These are phyloP conservation scores for Ceratocystis papillata DNA, from an alignment of 2,329 filamentous ascomycete genomes.

Conservation along the genomic window DNA sequence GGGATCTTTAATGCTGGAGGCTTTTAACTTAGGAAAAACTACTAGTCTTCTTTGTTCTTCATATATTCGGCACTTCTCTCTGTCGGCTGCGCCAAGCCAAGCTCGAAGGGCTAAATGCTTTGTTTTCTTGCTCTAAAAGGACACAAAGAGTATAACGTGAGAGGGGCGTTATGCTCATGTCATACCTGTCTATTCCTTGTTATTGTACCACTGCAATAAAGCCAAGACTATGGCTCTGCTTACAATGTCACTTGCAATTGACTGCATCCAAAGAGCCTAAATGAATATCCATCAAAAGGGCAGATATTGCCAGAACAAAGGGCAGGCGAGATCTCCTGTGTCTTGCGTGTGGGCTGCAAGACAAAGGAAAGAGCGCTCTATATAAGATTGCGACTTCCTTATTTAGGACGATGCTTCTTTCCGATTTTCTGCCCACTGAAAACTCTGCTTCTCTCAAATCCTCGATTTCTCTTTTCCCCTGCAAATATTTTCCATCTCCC, in stretches of 20 bases:
- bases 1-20: no score
- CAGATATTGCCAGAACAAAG: neutral
- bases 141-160: neutral
- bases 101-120: neutral
- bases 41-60: no score
- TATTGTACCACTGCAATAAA: neutral
- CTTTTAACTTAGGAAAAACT: no score
- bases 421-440: neutral
- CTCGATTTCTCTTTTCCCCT: neutral
- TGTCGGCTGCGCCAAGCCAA: no score
- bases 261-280: neutral
- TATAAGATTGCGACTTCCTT: conserved; percentile 2
- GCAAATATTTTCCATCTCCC: no score
- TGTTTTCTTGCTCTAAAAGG: neutral
- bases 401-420: neutral
- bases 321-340: neutral
- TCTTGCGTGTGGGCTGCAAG: neutral
- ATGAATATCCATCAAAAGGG: neutral
- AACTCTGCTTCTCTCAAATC: neutral
- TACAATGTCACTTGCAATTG: neutral
- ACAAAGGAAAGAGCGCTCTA: neutral
- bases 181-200: neutral
- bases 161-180: no score
- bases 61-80: no score
- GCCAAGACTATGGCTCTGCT: neutral